Conservation (phyloP, 2,329 filamentous ascomycete species). For the Trichoderma atrobrunneum region DNA sequence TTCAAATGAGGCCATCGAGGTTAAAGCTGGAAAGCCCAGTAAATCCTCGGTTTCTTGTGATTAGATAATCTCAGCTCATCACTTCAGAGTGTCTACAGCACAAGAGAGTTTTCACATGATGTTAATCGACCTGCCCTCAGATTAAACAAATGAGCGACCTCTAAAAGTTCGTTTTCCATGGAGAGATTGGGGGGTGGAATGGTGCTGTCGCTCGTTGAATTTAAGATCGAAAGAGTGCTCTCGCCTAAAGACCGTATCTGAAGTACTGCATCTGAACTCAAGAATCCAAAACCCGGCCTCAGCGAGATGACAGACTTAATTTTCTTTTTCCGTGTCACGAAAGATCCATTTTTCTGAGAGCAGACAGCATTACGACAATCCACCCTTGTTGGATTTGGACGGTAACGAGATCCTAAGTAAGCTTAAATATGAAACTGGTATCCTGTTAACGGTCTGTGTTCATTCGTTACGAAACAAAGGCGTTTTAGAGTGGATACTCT, state of each 20-base stretch:
- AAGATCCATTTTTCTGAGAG: neutral
- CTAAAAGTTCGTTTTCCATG: neutral
- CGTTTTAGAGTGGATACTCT: neutral
- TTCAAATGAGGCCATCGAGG: neutral
- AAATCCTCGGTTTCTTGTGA: neutral
- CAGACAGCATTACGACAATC: neutral
- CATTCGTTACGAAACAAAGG: neutral
- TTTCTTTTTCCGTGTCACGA: neutral
- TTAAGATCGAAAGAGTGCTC: neutral
- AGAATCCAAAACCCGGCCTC: neutral
- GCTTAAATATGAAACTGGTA: neutral
- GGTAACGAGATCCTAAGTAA: neutral
- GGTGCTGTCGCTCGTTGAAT: neutral
- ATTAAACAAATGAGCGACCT: neutral
- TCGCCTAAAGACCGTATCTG: no score
- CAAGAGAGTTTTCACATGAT: neutral
- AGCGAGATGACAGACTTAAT: neutral
- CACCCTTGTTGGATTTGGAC: neutral
- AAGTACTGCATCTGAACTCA: neutral
- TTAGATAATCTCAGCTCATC: neutral
- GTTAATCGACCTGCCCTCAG: neutral
- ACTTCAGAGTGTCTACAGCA: neutral
- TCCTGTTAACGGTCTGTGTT: neutral
- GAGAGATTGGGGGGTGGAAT: neutral
- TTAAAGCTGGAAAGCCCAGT: neutral